Evolutionary conservation across 2,329 filamentous ascomycete genomes (phyloP).

Genomic region (Fusarium praegraminearum): DNA sequence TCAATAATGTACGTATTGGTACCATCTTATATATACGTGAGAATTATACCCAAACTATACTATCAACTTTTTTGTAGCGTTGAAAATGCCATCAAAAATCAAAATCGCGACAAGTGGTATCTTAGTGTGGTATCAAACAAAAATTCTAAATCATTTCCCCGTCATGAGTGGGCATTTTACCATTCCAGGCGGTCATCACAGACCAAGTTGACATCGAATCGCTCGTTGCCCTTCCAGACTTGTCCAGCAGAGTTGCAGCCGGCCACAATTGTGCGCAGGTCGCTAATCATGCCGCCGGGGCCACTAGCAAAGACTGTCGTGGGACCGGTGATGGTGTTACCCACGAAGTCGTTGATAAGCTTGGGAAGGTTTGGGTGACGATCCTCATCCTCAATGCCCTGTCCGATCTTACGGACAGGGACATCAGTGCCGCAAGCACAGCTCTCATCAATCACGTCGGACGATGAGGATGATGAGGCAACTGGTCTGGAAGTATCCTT

Average conservation of each 20-base stretch:
- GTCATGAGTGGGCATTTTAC: constrained; percentile 41
- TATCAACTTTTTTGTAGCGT: constrained; percentile 6
- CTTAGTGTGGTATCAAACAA: constrained; percentile 31
- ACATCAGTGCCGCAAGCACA: constrained; percentile 48
- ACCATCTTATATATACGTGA: constrained; percentile 2
- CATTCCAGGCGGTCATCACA: constrained; percentile 72
- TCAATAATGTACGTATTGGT: background rate
- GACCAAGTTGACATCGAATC: constrained; percentile 66
- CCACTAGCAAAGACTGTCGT: constrained; percentile 71
- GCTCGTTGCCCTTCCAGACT: constrained; percentile 70
- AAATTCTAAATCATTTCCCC: constrained; percentile 9
- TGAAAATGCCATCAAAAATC: constrained; percentile 26
- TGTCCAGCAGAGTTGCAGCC: constrained; percentile 62
- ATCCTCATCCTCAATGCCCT: constrained; percentile 48
- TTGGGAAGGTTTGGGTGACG: constrained; percentile 60
- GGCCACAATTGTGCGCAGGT: constrained; percentile 67
- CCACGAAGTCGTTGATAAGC: constrained; percentile 63
- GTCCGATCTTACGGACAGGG: constrained; percentile 49
- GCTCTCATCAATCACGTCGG: constrained; percentile 34
- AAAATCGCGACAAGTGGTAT: constrained; percentile 40
- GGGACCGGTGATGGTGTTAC: constrained; percentile 59
- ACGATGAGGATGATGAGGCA: constrained; percentile 47
- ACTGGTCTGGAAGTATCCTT: constrained; percentile 28
- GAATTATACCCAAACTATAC: constrained; percentile 5
- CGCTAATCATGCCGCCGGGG: constrained; percentile 69